A percentile compares a stretch with the other conserved stretches of the same genome.
Conservation (phyloP, 352 stramenopile genomes). For the Plasmopara viticola region DNA sequence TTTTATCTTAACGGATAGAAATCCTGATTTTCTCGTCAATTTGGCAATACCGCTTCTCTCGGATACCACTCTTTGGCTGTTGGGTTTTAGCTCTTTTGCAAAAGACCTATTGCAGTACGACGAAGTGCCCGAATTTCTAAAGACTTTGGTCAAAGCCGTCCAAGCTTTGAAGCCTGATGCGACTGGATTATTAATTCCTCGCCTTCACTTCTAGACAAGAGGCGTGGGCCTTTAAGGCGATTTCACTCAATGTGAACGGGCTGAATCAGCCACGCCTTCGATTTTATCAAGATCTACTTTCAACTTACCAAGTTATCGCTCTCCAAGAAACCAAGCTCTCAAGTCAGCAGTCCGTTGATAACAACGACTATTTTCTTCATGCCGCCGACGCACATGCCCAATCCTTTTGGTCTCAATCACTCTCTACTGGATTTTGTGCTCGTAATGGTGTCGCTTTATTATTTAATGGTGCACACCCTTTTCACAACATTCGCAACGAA, state of each 20-base stretch:
- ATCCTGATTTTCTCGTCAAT: neutral
- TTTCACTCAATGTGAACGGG: slow-evolving; percentile 3
- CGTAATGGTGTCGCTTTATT: neutral
- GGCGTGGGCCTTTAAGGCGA: neutral
- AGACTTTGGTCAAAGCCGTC: neutral
- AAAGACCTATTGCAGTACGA: neutral
- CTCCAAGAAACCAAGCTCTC: slow-evolving; percentile 2
- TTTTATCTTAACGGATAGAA: neutral
- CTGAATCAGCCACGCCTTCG: neutral
- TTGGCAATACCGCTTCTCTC: neutral
- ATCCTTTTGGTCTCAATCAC: neutral
- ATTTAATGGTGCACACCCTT: neutral
- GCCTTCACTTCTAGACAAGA: neutral
- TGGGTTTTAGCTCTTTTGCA: neutral
- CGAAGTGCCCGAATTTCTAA: neutral
- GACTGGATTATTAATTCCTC: neutral
- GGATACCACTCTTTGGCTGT: neutral
- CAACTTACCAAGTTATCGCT: neutral
- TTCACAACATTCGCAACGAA: neutral
- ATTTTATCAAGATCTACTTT: neutral
- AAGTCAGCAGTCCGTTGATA: neutral
- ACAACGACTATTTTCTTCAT: slow-evolving; percentile 1
- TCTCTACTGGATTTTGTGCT: neutral
- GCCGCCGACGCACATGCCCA: neutral
- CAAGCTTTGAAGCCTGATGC: neutral